A percentile compares a stretch with the other conserved stretches of the same genome.
Evolutionary conservation across 495 filamentous ascomycete genomes (phyloP).

Genomic region (Apiosordaria backusii): DNA sequence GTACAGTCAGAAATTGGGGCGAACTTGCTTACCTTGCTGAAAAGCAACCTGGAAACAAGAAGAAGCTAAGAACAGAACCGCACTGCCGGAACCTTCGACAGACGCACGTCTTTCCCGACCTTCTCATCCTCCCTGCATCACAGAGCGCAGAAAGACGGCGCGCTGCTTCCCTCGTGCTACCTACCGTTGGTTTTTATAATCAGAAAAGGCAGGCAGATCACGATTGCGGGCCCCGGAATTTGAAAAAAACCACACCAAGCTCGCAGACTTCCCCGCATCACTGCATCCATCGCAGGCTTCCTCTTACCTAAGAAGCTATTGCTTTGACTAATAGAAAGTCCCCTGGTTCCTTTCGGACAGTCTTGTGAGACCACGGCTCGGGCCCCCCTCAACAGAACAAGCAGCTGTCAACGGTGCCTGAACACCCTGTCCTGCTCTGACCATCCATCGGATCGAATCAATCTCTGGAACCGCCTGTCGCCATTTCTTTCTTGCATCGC

Average conservation of each 20-base stretch:
- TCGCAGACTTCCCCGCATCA: conserved; percentile 43
- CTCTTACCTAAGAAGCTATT: conserved; percentile 46
- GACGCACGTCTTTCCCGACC: neutral
- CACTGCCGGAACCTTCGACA: conserved; percentile 8
- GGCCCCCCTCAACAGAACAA: neutral
- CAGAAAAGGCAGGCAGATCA: conserved; percentile 12
- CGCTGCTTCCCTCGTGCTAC: neutral
- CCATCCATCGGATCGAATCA: conserved; percentile 12
- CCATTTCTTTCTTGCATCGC: conserved; percentile 27
- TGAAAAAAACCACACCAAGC: conserved; percentile 9
- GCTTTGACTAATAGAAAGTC: conserved; percentile 52
- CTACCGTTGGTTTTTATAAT: neutral
- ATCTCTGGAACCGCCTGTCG: conserved; percentile 18
- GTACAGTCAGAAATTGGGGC: neutral
- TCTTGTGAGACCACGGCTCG: conserved; percentile 25
- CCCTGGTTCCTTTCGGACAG: conserved; percentile 7
- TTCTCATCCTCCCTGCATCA: neutral
- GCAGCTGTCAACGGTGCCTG: neutral
- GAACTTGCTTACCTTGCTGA: conserved; percentile 5
- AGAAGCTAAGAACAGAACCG: neutral
- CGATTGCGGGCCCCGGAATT: conserved; percentile 25
- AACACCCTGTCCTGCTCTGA: conserved; percentile 6
- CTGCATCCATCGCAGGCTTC: conserved; percentile 33
- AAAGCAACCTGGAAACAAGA: neutral
- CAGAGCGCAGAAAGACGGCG: neutral